Conservation (phyloP, 164 flowering plant genomes). For the Taxillus chinensis region DNA sequence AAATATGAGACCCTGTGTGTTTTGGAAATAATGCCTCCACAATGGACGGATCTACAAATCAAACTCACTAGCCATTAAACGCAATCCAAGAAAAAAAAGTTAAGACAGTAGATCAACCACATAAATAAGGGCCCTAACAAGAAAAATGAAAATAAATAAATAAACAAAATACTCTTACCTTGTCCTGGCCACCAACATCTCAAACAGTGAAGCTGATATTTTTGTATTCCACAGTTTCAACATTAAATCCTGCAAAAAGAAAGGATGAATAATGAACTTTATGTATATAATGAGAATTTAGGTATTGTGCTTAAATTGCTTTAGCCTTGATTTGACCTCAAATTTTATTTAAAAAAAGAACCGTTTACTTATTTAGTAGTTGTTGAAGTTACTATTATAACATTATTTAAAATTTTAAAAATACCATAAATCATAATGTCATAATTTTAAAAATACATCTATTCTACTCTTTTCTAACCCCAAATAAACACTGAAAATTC, state of each 20-base stretch:
- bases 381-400: too few species aligned
- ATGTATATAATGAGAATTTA: too few species aligned
- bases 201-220: slow-evolving; percentile 97
- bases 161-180: slow-evolving; percentile 29
- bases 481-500: too few species aligned
- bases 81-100: neutral
- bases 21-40: slow-evolving; percentile 99
- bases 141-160: neutral
- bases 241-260: slow-evolving; percentile 69
- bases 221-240: slow-evolving; percentile 92
- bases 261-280: neutral
- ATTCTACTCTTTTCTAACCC: too few species aligned
- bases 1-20: slow-evolving; percentile 93
- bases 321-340: too few species aligned
- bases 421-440: too few species aligned
- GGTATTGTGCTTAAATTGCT: too few species aligned
- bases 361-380: too few species aligned
- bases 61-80: slow-evolving; percentile 1
- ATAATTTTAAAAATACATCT: too few species aligned
- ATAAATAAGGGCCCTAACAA: neutral
- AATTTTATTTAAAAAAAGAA: too few species aligned
- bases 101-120: neutral
- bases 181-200: slow-evolving; percentile 99
- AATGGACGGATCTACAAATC: slow-evolving; percentile 78
- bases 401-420: too few species aligned